A percentile compares a stretch with the other conserved stretches of the same genome.
Conservation (phyloP, 1,284 basidiomycete genomes). For the Moesziomyces sp. region DNA sequence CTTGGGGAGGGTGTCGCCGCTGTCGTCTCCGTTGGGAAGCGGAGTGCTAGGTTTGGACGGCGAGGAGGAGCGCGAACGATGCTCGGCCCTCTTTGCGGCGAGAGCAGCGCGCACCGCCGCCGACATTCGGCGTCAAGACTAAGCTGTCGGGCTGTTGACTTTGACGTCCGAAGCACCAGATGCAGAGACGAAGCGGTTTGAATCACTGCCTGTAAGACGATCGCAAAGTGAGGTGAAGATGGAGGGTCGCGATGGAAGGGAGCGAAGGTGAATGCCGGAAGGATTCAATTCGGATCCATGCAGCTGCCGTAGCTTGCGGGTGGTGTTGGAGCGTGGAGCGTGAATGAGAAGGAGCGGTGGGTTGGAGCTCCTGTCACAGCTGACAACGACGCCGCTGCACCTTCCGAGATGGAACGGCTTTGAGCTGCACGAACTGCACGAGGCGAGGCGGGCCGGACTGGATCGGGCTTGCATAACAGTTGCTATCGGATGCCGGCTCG, state of each 20-base stretch:
- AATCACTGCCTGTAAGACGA: too few species aligned
- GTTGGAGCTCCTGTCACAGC: too few species aligned
- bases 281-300: too few species aligned
- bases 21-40: slow-evolving; percentile 11
- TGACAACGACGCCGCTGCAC: too few species aligned
- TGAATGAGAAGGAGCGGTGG: too few species aligned
- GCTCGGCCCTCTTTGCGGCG: slow-evolving; percentile 47
- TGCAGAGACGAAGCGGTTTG: too few species aligned
- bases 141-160: background rate
- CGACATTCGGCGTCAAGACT: slow-evolving; percentile 47
- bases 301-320: too few species aligned
- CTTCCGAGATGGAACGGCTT: background rate
- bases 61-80: slow-evolving; percentile 37
- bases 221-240: too few species aligned
- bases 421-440: background rate
- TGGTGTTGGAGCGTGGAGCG: too few species aligned
- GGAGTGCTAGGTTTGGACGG: slow-evolving; percentile 29
- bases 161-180: background rate
- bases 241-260: too few species aligned
- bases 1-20: slow-evolving; percentile 6
- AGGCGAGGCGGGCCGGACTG: background rate
- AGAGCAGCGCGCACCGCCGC: slow-evolving; percentile 56
- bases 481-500: background rate
- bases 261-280: too few species aligned
- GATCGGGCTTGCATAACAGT: background rate